These are phyloP conservation scores for Termitomyces titanicus DNA, from an alignment of 768 basidiomycete species.

Conservation along the genomic window DNA sequence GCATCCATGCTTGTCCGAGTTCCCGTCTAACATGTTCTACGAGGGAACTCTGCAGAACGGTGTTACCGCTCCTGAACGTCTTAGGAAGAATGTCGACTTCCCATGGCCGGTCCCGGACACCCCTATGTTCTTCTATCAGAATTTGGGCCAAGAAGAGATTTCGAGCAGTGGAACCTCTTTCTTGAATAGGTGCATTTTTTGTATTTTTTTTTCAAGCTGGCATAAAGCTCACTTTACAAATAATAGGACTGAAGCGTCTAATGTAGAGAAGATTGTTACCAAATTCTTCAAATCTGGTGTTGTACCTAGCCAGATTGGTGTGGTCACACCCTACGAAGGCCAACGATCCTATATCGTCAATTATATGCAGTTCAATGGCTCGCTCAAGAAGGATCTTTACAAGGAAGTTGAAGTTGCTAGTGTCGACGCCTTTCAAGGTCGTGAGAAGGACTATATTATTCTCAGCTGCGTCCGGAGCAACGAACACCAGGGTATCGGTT, in stretches of 20 bases:
- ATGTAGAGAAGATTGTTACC: slow-evolving; percentile 99
- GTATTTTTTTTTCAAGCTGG: background rate
- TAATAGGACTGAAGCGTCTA: slow-evolving; percentile 90
- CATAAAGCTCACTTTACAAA: too few species aligned
- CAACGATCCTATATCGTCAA: slow-evolving; percentile 98
- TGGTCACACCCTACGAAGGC: slow-evolving; percentile 98
- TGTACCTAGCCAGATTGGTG: slow-evolving; percentile 91
- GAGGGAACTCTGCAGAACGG: slow-evolving; percentile 98
- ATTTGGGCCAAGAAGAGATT: slow-evolving; percentile 97
- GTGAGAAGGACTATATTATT: slow-evolving; percentile 99
- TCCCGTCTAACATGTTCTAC: slow-evolving; percentile 99
- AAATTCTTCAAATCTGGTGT: slow-evolving; percentile 99
- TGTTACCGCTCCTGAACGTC: slow-evolving; percentile 95
- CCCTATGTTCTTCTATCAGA: slow-evolving; percentile 99
- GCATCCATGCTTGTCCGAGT: slow-evolving; percentile 99
- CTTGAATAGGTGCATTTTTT: slow-evolving; percentile 75
- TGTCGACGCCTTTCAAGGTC: slow-evolving; percentile 98
- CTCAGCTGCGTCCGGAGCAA: slow-evolving; percentile 97
- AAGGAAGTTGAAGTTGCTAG: slow-evolving; percentile 99
- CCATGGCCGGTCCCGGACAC: slow-evolving; percentile 97
- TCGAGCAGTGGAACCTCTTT: slow-evolving; percentile 98
- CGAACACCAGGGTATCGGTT: slow-evolving; percentile 99
- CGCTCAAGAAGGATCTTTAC: slow-evolving; percentile 97
- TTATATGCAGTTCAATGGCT: slow-evolving; percentile 99
- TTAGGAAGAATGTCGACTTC: slow-evolving; percentile 98